These are phyloP conservation scores for Mycena belliarum DNA, from an alignment of 768 basidiomycete species.

Conservation along the genomic window DNA sequence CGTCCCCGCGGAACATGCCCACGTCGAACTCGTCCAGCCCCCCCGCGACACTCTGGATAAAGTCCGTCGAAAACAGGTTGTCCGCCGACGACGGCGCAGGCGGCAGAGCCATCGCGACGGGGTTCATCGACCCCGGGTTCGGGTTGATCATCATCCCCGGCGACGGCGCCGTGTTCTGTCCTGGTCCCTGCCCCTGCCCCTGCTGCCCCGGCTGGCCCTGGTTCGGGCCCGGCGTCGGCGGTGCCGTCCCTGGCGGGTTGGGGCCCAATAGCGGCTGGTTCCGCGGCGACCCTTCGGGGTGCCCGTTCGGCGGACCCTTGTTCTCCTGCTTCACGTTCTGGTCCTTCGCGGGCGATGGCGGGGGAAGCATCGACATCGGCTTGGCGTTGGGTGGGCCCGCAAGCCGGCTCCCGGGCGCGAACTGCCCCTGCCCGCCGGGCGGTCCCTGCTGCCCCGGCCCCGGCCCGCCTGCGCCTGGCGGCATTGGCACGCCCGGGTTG, in stretches of 20 bases:
- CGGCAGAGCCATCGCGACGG: constrained; percentile 14
- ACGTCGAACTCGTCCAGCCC: constrained; percentile 45
- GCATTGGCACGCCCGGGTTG: constrained; percentile 27
- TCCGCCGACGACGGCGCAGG: constrained; percentile 8
- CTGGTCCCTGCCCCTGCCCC: too few relatives aligned
- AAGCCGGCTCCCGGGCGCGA: constrained; percentile 34
- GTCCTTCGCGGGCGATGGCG: constrained; percentile 50
- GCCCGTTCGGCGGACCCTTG: constrained; percentile 30
- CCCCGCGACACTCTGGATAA: constrained; percentile 44
- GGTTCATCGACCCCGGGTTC: constrained; percentile 21
- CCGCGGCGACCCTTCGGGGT: constrained; percentile 43
- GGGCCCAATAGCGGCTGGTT: constrained; percentile 35
- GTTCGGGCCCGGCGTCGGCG: constrained; percentile 29
- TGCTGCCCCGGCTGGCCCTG: constrained; percentile 23
- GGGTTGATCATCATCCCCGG: constrained; percentile 29
- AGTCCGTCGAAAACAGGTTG: constrained; percentile 37
- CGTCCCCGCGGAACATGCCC: constrained; percentile 44
- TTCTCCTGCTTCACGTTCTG: constrained; percentile 33
- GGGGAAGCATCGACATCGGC: constrained; percentile 51
- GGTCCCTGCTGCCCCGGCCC: constrained; percentile 8
- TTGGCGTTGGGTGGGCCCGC: constrained; percentile 31
- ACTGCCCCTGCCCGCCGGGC: constrained; percentile 26
- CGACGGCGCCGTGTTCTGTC: constrained; percentile 28
- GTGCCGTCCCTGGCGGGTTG: constrained; percentile 30
- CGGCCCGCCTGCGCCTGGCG: constrained; percentile 24